phyloP scores from a whole-genome alignment of 768 basidiomycete genomes.

The Suillus placidus region DNA sequence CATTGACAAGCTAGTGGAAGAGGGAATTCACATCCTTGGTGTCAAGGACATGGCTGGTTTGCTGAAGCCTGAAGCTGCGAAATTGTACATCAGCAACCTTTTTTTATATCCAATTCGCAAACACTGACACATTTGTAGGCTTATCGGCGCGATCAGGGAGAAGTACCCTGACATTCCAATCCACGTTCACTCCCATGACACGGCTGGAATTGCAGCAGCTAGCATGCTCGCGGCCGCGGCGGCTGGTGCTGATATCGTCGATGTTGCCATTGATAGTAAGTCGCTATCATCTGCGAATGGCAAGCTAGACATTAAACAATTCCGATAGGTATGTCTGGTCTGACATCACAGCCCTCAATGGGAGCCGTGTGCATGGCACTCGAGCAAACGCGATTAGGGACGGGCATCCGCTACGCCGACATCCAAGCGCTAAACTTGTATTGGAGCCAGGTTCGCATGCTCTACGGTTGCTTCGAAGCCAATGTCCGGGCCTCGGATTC shows the following conservation, averaged over 20 bases:
- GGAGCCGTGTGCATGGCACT: conserved; percentile 94
- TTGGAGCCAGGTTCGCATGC: conserved; percentile 95
- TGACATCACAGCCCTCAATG: conserved; percentile 99
- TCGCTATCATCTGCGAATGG: conserved; percentile 9
- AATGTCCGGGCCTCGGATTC: conserved; percentile 97
- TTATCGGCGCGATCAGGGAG: conserved; percentile 92
- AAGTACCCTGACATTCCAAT: conserved; percentile 98
- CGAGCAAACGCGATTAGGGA: conserved; percentile 91
- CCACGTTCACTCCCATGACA: conserved; percentile 99
- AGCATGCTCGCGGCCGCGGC: conserved; percentile 95
- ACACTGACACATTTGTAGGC: conserved; percentile 44
- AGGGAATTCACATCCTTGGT: conserved; percentile 95
- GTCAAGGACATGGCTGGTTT: conserved; percentile 99
- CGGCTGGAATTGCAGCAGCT: conserved; percentile 96
- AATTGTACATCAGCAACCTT: conserved; percentile 55
- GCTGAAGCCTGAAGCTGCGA: conserved; percentile 93
- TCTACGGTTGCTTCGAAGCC: conserved; percentile 97
- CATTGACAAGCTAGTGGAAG: conserved; percentile 86
- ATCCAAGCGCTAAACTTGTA: conserved; percentile 97
- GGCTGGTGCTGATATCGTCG: conserved; percentile 97
- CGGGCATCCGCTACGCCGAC: conserved; percentile 95
- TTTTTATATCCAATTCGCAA: conserved; percentile 5
- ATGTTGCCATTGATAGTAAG: conserved; percentile 98
- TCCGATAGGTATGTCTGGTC: conserved; percentile 87
- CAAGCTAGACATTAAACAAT: background rate